Conservation (phyloP, 768 basidiomycete species). For the Lentinula lateritia region DNA sequence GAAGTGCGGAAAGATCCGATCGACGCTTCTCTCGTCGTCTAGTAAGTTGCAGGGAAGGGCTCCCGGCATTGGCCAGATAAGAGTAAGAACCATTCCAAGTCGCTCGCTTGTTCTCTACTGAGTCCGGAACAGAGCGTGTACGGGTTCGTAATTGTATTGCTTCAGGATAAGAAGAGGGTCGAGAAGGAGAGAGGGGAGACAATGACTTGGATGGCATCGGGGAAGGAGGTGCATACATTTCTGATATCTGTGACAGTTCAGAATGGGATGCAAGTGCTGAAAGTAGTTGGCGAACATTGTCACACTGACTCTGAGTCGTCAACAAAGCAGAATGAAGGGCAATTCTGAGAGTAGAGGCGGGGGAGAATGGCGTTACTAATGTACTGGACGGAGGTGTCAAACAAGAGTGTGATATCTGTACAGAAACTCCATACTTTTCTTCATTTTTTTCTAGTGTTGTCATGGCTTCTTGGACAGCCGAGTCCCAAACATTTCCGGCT, state of each 20-base stretch:
- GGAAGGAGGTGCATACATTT: conserved; percentile 86
- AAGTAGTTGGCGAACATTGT: conserved; percentile 75
- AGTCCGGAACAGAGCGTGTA: conserved; percentile 19
- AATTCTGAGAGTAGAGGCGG: conserved; percentile 57
- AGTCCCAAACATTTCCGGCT: conserved; percentile 70
- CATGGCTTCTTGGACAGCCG: conserved; percentile 65
- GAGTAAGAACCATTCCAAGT: conserved; percentile 74
- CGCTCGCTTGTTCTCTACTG: conserved; percentile 45
- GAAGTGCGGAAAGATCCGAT: conserved; percentile 47
- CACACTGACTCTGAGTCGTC: conserved; percentile 75
- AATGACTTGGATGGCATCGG: conserved; percentile 32
- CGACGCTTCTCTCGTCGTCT: conserved; percentile 47
- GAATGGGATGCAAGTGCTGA: conserved; percentile 68
- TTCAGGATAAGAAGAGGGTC: conserved; percentile 42
- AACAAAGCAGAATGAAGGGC: conserved; percentile 70
- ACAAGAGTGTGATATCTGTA: conserved; percentile 6
- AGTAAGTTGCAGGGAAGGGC: conserved; percentile 37
- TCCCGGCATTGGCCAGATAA: conserved; percentile 41
- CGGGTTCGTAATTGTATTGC: conserved; percentile 21
- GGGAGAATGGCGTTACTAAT: conserved; percentile 39
- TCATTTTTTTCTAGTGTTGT: conserved; percentile 59
- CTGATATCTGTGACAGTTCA: conserved; percentile 71
- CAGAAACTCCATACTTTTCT: conserved; percentile 38
- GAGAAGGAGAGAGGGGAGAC: conserved; percentile 19
- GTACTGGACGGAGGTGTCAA: conserved; percentile 20